These are phyloP conservation scores for Phytophthora litchii DNA, from an alignment of 352 stramenopile genomes.

Conservation along the genomic window DNA sequence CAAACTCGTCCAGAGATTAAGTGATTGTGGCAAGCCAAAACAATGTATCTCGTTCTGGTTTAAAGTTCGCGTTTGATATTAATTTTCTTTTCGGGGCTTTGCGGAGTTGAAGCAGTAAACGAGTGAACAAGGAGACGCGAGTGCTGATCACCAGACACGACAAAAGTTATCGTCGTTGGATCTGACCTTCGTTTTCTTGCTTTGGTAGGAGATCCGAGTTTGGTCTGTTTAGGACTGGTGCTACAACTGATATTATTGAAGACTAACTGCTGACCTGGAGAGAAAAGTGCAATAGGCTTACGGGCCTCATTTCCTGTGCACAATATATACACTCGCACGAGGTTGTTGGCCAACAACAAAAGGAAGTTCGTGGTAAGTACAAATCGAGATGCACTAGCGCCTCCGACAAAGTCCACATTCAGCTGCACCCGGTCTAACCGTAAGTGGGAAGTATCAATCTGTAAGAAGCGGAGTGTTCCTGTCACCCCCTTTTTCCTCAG, in stretches of 20 bases:
- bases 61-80: conserved; percentile 14
- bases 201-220: conserved; percentile 7
- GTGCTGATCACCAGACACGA: conserved; percentile 31
- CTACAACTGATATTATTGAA: conserved; percentile 37
- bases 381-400: conserved; percentile 43
- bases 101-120: conserved; percentile 19
- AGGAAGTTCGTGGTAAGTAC: conserved; percentile 39
- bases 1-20: conserved; percentile 4
- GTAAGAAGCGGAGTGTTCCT: conserved; percentile 40
- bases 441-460: conserved; percentile 36
- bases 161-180: conserved; percentile 25
- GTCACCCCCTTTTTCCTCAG: conserved; percentile 24
- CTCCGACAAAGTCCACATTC: conserved; percentile 32
- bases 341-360: conserved; percentile 42
- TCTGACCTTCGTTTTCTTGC: background rate
- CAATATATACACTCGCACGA: conserved; percentile 35
- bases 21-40: conserved; percentile 1
- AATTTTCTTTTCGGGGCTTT: conserved; percentile 8
- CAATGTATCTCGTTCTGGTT: conserved; percentile 13
- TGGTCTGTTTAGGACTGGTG: conserved; percentile 1
- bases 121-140: conserved; percentile 29
- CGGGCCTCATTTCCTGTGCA: conserved; percentile 31
- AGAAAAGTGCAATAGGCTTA: conserved; percentile 23
- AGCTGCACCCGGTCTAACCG: conserved; percentile 31
- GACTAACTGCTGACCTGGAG: conserved; percentile 13